Conservation (phyloP, 1,139 yeast genomes). For the Yamadazyma sp. region DNA sequence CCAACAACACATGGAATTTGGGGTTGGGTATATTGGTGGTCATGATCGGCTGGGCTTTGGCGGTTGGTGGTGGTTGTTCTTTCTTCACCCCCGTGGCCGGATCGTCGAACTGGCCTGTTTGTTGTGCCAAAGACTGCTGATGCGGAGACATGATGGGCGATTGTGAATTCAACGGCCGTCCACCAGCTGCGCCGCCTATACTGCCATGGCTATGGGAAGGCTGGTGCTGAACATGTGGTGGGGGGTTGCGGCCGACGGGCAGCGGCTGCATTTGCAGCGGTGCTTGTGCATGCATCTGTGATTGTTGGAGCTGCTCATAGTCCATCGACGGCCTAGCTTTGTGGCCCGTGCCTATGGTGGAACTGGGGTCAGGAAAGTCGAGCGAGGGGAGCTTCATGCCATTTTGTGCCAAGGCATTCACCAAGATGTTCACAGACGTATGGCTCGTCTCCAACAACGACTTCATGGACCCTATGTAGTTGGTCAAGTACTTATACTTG, state of each 20-base stretch:
- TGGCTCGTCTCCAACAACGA: constrained; percentile 57
- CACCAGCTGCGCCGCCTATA: neutral
- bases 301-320: neutral
- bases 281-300: too few species aligned
- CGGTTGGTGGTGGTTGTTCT: constrained; percentile 6
- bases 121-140: neutral
- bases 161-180: constrained; percentile 11
- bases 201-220: constrained; percentile 1
- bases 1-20: constrained; percentile 70
- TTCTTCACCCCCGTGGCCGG: too few species aligned
- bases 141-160: constrained; percentile 14
- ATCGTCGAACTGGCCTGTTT: neutral
- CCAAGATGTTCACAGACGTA: constrained; percentile 49
- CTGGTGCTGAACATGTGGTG: constrained; percentile 6
- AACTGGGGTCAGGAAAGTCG: constrained; percentile 50
- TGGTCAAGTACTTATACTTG: constrained; percentile 65
- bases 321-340: neutral
- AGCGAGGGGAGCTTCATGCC: constrained; percentile 70
- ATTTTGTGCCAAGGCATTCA: constrained; percentile 49
- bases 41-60: constrained; percentile 15
- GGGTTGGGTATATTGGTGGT: constrained; percentile 40
- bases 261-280: neutral
- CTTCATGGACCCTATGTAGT: constrained; percentile 56
- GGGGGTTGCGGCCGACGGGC: constrained; percentile 3
- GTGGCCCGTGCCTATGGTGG: neutral